Percentiles rank a stretch among this genome's conserved stretches.
Conservation (phyloP, 257 asterid species). For the Linderniella brevidens region DNA sequence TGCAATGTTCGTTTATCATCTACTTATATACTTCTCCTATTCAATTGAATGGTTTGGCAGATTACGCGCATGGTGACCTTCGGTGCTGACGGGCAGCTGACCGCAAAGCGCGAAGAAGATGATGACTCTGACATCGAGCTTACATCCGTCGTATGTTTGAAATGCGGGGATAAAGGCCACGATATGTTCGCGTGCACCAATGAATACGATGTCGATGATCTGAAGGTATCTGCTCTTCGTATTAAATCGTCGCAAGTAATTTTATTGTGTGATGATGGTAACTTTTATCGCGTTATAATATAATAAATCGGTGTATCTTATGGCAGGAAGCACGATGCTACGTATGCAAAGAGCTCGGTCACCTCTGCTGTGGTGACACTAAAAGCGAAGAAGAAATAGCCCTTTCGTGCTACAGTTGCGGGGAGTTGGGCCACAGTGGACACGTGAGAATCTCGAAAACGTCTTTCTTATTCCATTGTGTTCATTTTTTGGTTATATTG, state of each 20-base stretch:
- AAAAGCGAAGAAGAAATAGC: constrained; percentile 12
- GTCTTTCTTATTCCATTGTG: no score
- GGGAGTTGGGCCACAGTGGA: constrained; percentile 26
- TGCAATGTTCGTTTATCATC: no score
- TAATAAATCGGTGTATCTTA: background rate
- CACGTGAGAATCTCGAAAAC: constrained; percentile 13
- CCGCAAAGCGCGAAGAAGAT: no score
- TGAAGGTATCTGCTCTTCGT: constrained; percentile 18
- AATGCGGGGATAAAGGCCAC: constrained; percentile 26
- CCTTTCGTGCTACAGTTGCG: constrained; percentile 34
- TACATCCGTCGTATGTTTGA: constrained; percentile 8
- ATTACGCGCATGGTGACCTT: no score
- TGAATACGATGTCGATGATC: constrained; percentile 28
- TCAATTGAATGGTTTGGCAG: no score
- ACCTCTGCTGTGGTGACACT: constrained; percentile 25
- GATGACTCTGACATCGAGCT: no score
- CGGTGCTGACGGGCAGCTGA: no score
- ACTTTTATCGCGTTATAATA: background rate
- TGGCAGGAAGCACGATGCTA: constrained; percentile 28
- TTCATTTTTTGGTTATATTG: no score
- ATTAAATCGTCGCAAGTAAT: background rate
- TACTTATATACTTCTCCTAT: no score
- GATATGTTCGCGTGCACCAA: constrained; percentile 24
- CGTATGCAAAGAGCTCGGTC: constrained; percentile 28
- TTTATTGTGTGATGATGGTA: background rate